phyloP scores from a whole-genome alignment of 169 alveolate genomes.

The Eimeria tenella region DNA sequence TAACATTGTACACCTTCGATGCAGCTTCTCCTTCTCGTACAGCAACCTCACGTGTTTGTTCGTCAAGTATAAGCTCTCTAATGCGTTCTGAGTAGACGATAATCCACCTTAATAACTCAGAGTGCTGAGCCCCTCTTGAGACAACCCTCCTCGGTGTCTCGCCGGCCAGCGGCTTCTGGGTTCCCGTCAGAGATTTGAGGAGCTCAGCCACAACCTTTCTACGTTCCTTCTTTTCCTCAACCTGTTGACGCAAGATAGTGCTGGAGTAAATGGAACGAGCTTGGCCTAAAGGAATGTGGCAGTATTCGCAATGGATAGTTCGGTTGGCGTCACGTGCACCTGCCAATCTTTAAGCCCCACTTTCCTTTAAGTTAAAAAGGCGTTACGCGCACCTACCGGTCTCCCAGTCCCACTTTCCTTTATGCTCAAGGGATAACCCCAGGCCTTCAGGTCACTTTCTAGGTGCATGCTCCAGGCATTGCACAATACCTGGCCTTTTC shows the following conservation, averaged over 20 bases:
- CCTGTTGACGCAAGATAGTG: background rate
- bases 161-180: conserved; percentile 51
- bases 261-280: too few relatives aligned
- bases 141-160: conserved; percentile 35
- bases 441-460: conserved; percentile 27
- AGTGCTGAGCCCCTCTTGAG: conserved; percentile 58
- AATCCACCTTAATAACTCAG: conserved; percentile 61
- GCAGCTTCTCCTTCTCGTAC: conserved; percentile 62
- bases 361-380: background rate
- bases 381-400: conserved; percentile 45
- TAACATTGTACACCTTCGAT: conserved; percentile 36
- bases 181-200: conserved; percentile 44
- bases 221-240: conserved; percentile 53
- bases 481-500: conserved; percentile 61
- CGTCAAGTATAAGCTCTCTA: conserved; percentile 31
- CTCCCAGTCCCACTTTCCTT: conserved; percentile 62
- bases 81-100: conserved; percentile 60
- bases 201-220: conserved; percentile 60
- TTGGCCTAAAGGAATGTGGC: background rate
- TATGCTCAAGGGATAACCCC: conserved; percentile 71
- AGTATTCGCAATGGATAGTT: background rate
- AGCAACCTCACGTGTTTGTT: conserved; percentile 65
- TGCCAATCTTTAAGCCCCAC: background rate
- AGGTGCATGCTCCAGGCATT: conserved; percentile 63
- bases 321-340: background rate